A percentile compares a stretch with the other conserved stretches of the same genome.
Conservation (phyloP, 2,329 filamentous ascomycete genomes). For the Cytospora chrysosperma region DNA sequence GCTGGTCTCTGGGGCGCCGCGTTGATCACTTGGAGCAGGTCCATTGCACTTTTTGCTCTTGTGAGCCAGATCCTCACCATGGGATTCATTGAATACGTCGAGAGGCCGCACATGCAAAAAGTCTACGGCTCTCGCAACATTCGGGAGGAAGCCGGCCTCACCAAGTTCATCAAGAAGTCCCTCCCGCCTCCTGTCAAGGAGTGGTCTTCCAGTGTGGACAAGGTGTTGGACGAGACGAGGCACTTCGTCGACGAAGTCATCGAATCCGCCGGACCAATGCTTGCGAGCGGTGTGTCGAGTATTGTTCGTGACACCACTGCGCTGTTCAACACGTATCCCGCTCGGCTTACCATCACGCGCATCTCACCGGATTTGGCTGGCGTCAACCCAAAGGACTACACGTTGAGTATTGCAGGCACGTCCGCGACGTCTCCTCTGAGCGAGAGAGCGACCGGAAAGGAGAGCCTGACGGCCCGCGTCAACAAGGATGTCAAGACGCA, state of each 20-base stretch:
- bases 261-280: slow-evolving; percentile 78
- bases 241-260: slow-evolving; percentile 91
- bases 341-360: slow-evolving; percentile 78
- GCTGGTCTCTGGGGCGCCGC: slow-evolving; percentile 95
- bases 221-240: slow-evolving; percentile 78
- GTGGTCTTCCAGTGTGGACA: slow-evolving; percentile 84
- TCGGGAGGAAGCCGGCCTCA: slow-evolving; percentile 83
- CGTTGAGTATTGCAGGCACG: slow-evolving; percentile 69
- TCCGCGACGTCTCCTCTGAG: slow-evolving; percentile 48
- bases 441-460: slow-evolving; percentile 68
- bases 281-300: slow-evolving; percentile 80
- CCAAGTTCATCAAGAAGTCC: slow-evolving; percentile 85
- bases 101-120: slow-evolving; percentile 98
- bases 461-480: slow-evolving; percentile 67
- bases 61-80: slow-evolving; percentile 83
- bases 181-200: slow-evolving; percentile 80
- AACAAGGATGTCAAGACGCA: slow-evolving; percentile 72
- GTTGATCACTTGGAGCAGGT: slow-evolving; percentile 84
- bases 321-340: slow-evolving; percentile 85
- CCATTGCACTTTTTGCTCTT: slow-evolving; percentile 83
- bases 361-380: slow-evolving; percentile 79
- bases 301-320: slow-evolving; percentile 86
- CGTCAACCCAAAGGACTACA: slow-evolving; percentile 77
- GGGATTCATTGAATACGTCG: slow-evolving; percentile 86
- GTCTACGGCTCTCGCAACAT: slow-evolving; percentile 78